A percentile compares a stretch with the other conserved stretches of the same genome.
phyloP scores from a whole-genome alignment of 495 filamentous ascomycete species.

The Coniosporium apollinis region DNA sequence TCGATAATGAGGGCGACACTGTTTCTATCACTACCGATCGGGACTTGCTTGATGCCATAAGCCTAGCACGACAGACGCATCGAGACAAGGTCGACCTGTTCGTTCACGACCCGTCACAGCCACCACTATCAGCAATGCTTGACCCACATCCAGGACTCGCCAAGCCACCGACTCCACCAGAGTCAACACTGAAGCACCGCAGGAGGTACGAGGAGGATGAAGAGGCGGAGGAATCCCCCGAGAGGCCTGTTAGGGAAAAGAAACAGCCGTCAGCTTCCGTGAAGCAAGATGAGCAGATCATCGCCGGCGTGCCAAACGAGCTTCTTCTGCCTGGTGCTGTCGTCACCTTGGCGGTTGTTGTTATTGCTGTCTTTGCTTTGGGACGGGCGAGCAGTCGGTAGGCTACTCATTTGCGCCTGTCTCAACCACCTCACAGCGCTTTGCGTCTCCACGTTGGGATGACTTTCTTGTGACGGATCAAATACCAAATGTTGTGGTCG shows the following conservation, averaged over 20 bases:
- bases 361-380: constrained; percentile 84
- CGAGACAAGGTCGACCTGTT: constrained; percentile 94
- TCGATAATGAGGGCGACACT: constrained; percentile 94
- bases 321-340: constrained; percentile 85
- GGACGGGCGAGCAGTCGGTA: constrained; percentile 37
- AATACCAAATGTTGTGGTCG: too few relatives aligned
- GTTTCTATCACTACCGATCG: constrained; percentile 94
- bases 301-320: constrained; percentile 89
- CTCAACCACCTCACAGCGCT: too few relatives aligned
- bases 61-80: constrained; percentile 54
- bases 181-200: constrained; percentile 41
- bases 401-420: not conserved
- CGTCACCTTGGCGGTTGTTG: constrained; percentile 84
- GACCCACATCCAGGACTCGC: constrained; percentile 46
- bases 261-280: constrained; percentile 22
- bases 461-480: too few relatives aligned
- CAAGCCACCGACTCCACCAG: constrained; percentile 38
- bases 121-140: constrained; percentile 49
- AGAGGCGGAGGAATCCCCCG: constrained; percentile 38
- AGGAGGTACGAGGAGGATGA: constrained; percentile 41
- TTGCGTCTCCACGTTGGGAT: too few relatives aligned
- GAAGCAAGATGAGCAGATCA: constrained; percentile 52
- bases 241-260: constrained; percentile 19
- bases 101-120: constrained; percentile 81
- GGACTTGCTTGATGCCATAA: constrained; percentile 81